These are phyloP conservation scores for Ustilaginoidea virens DNA, from an alignment of 2,329 filamentous ascomycete species.

Conservation along the genomic window DNA sequence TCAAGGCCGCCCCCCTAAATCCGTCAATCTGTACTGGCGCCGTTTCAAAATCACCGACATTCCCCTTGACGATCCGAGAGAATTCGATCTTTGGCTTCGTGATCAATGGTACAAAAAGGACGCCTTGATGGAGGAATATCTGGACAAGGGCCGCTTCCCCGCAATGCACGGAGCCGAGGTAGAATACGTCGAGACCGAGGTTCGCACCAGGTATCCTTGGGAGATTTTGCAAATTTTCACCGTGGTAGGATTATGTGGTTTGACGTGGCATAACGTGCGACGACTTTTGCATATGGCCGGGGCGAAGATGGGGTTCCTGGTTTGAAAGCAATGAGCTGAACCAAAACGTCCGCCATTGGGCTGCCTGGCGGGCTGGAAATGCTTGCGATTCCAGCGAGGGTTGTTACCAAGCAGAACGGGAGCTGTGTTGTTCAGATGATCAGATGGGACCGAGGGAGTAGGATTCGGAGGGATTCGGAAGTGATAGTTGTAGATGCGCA, in stretches of 20 bases:
- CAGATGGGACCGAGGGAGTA: too few species aligned
- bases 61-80: constrained; percentile 55
- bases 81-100: constrained; percentile 74
- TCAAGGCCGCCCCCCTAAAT: constrained; percentile 77
- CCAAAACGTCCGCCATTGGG: too few species aligned
- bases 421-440: too few species aligned
- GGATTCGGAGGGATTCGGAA: too few species aligned
- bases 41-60: constrained; percentile 70
- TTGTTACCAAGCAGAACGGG: too few species aligned
- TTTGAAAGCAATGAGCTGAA: too few species aligned
- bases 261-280: constrained; percentile 24
- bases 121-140: constrained; percentile 68
- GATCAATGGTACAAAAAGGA: constrained; percentile 91
- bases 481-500: too few species aligned
- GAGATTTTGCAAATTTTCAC: constrained; percentile 41
- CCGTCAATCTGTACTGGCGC: constrained; percentile 94
- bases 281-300: constrained; percentile 12
- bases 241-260: constrained; percentile 27
- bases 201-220: constrained; percentile 35
- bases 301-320: constrained; percentile 7
- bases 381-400: not conserved
- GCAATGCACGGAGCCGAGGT: constrained; percentile 37
- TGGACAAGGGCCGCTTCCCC: constrained; percentile 66
- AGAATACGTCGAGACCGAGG: constrained; percentile 41
- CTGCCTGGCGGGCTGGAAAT: not conserved